Conservation (phyloP, 164 flowering plant genomes). For the Sextonia rubra region DNA sequence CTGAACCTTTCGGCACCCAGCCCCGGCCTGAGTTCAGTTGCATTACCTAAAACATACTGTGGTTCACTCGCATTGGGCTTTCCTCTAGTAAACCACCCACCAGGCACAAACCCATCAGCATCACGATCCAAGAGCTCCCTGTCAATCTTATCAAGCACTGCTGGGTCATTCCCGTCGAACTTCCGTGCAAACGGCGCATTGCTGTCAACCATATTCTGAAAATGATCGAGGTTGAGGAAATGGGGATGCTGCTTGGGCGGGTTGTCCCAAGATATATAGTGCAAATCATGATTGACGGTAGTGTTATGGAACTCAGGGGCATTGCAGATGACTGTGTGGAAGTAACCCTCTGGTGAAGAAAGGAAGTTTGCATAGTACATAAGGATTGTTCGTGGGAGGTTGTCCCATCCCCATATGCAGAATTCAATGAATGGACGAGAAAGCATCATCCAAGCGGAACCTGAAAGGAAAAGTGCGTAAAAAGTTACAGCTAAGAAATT, state of each 20-base stretch:
- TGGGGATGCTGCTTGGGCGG: slow-evolving; percentile 96
- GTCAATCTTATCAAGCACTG: slow-evolving; percentile 67
- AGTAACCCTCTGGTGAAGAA: slow-evolving; percentile 89
- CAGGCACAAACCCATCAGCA: slow-evolving; percentile 50
- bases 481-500: too few species aligned
- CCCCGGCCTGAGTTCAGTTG: slow-evolving; percentile 48
- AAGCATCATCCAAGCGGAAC: slow-evolving; percentile 96
- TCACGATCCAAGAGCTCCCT: slow-evolving; percentile 52
- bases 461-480: slow-evolving; percentile 25
- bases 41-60: slow-evolving; percentile 15
- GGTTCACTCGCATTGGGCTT: slow-evolving; percentile 13
- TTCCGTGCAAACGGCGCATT: slow-evolving; percentile 81
- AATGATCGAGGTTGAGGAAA: slow-evolving; percentile 49
- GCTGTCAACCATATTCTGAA: slow-evolving; percentile 57
- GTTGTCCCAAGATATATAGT: slow-evolving; percentile 88
- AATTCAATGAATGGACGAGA: slow-evolving; percentile 75
- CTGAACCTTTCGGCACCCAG: slow-evolving; percentile 65
- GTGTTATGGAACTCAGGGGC: slow-evolving; percentile 59
- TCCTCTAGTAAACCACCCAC: slow-evolving; percentile 50
- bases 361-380: slow-evolving; percentile 90
- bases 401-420: slow-evolving; percentile 88
- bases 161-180: slow-evolving; percentile 43
- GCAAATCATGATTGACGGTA: slow-evolving; percentile 76
- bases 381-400: slow-evolving; percentile 62
- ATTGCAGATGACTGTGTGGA: slow-evolving; percentile 88